Evolutionary conservation across 352 stramenopile genomes (phyloP).

Genomic region (Phytophthora tentaculata): DNA sequence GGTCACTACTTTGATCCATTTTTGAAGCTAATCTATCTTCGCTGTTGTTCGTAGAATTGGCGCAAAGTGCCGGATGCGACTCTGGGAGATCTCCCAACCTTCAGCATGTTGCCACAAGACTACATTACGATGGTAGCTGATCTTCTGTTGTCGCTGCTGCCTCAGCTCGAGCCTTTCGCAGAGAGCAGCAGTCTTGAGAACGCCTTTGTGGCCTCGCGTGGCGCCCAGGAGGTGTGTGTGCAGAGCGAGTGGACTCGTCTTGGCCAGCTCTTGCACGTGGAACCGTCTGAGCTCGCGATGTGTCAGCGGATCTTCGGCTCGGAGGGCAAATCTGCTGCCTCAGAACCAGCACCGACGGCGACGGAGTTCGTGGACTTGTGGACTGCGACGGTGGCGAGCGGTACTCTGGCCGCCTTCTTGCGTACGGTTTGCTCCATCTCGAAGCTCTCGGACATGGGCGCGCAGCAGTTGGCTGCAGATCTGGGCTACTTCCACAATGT

Average conservation of each 20-base stretch:
- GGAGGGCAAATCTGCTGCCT: constrained; percentile 9
- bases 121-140: constrained; percentile 88
- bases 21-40: constrained; percentile 5
- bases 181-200: constrained; percentile 69
- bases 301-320: constrained; percentile 59
- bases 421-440: constrained; percentile 62
- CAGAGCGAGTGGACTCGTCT: constrained; percentile 59
- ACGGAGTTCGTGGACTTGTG: constrained; percentile 80
- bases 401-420: constrained; percentile 63
- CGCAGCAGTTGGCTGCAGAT: constrained; percentile 69
- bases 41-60: constrained; percentile 51
- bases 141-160: constrained; percentile 76
- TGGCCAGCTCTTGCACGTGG: constrained; percentile 52
- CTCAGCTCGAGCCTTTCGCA: constrained; percentile 83
- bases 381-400: constrained; percentile 72
- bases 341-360: constrained; percentile 30
- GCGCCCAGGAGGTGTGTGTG: constrained; percentile 55
- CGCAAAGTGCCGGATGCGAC: constrained; percentile 47
- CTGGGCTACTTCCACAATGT: constrained; percentile 86
- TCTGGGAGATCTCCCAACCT: constrained; percentile 69
- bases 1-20: background rate
- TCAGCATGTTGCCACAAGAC: constrained; percentile 83
- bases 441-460: constrained; percentile 60
- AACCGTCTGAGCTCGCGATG: constrained; percentile 43
- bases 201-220: constrained; percentile 59